Percentiles rank a stretch among this genome's conserved stretches.
phyloP scores from a whole-genome alignment of 306 rosid genomes.

The Quercus wislizeni region DNA sequence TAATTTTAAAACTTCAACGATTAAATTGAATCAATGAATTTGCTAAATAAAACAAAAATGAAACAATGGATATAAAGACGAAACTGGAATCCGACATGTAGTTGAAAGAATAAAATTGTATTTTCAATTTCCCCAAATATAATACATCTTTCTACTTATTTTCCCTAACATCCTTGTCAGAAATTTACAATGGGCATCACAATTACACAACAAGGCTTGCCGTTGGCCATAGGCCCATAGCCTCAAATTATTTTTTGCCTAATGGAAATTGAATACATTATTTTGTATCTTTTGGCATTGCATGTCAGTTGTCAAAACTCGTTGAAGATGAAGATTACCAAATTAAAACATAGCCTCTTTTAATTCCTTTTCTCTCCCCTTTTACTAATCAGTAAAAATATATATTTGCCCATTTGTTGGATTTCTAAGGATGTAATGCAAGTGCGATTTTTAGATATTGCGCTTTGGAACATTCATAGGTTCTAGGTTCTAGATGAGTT shows the following conservation, averaged over 20 bases:
- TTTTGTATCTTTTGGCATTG: background rate
- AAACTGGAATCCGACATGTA: too few species aligned
- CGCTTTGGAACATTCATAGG: too few species aligned
- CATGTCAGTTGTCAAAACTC: background rate
- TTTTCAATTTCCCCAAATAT: too few species aligned
- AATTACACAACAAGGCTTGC: background rate
- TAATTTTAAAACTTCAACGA: too few species aligned
- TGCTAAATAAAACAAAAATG: too few species aligned
- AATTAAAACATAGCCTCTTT: background rate
- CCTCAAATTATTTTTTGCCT: background rate
- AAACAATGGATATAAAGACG: too few species aligned
- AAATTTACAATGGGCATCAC: background rate
- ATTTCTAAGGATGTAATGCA: background rate
- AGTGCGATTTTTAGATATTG: background rate
- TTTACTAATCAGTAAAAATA: background rate
- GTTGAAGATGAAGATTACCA: background rate
- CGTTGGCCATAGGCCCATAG: background rate
- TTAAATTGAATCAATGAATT: too few species aligned
- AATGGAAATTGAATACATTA: background rate
- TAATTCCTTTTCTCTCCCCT: background rate
- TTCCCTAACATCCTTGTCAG: background rate
- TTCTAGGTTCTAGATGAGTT: too few species aligned
- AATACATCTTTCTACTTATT: background rate
- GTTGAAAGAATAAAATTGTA: too few species aligned
- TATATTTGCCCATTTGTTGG: background rate